A percentile compares a stretch with the other conserved stretches of the same genome.
These are phyloP conservation scores for Colletotrichum musae DNA, from an alignment of 2,329 filamentous ascomycete genomes.

Conservation along the genomic window DNA sequence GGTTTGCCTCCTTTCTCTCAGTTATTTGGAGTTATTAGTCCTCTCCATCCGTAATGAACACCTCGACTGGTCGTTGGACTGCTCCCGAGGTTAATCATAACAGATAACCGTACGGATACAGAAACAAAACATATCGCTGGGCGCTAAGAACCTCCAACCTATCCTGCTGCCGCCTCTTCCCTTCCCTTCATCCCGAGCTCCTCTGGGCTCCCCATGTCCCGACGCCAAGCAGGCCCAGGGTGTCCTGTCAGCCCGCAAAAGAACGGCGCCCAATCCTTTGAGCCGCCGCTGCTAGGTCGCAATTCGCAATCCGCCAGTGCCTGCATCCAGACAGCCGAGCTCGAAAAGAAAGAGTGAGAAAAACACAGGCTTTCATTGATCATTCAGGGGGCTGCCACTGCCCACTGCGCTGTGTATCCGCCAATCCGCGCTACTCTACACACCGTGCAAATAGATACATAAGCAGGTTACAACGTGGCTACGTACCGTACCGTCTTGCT, in stretches of 20 bases:
- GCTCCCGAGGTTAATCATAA: too few species aligned
- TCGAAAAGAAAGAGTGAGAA: slow-evolving; percentile 35
- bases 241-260: slow-evolving; percentile 23
- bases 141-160: neutral
- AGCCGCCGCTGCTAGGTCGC: slow-evolving; percentile 36
- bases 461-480: neutral
- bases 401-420: too few species aligned
- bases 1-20: neutral
- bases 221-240: slow-evolving; percentile 29
- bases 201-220: slow-evolving; percentile 27
- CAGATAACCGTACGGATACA: neutral
- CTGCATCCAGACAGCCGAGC: slow-evolving; percentile 41
- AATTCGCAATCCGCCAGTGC: slow-evolving; percentile 34
- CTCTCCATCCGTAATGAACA: too few species aligned
- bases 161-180: slow-evolving; percentile 10
- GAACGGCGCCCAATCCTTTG: slow-evolving; percentile 30
- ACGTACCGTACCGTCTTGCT: neutral
- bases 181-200: slow-evolving; percentile 31
- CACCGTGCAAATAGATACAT: too few species aligned
- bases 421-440: too few species aligned
- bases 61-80: too few species aligned
- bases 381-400: slow-evolving; percentile 15
- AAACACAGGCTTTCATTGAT: slow-evolving; percentile 22
- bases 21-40: too few species aligned
- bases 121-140: neutral